Evolutionary conservation across 2,329 filamentous ascomycete genomes (phyloP), one percentile per base, ranked within the genome.

Genomic region (Ophiostoma angusticollis): DNA sequence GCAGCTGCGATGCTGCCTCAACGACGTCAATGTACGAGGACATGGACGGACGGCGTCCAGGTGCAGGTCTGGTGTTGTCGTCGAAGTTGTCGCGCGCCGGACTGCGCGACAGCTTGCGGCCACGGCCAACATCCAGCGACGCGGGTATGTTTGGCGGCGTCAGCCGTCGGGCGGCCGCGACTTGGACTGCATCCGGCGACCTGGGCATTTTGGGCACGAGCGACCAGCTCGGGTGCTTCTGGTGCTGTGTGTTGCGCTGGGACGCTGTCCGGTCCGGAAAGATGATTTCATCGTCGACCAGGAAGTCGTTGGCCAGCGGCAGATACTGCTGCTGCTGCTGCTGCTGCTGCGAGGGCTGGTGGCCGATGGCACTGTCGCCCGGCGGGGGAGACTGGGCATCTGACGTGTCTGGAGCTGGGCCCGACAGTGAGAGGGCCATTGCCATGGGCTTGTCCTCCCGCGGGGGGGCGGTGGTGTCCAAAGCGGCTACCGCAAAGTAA

Each of bases 1-100:
- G 45, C 18, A 47, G 45, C 16, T 28, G 40, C n/a, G 36, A 39
- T 2, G 45, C 47, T 5, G 48, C 50, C 18, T 52, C 47, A 11
- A 50, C 33, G 12, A 52, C 35, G 27, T 52, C 50, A 18, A 50
- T 39, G 23, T 51, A 48, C 9, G 39, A 43, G 1, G 40, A 35
- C 22, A 23, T 22, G 19, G 39, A 38, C 8, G 39, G 43, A 8
- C 34, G 39, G 5, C 17, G 37, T 12, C 36, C 12, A 39, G 28
- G 7, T 35, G 17, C 8, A 5, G n/a, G n/a, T n/a, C n/a, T n/a
- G n/a, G n/a, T n/a, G n/a, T n/a, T n/a, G n/a, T n/a, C n/a, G n/a
- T n/a, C n/a, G n/a, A n/a, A n/a, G n/a, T n/a, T n/a, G n/a, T n/a
- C n/a, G n/a, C n/a, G n/a, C n/a, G n/a, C n/a, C n/a, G n/a, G n/a